A percentile compares a stretch with the other conserved stretches of the same genome.
phyloP scores from a whole-genome alignment of 2,329 filamentous ascomycete species.

The Tolypocladium tundrense region DNA sequence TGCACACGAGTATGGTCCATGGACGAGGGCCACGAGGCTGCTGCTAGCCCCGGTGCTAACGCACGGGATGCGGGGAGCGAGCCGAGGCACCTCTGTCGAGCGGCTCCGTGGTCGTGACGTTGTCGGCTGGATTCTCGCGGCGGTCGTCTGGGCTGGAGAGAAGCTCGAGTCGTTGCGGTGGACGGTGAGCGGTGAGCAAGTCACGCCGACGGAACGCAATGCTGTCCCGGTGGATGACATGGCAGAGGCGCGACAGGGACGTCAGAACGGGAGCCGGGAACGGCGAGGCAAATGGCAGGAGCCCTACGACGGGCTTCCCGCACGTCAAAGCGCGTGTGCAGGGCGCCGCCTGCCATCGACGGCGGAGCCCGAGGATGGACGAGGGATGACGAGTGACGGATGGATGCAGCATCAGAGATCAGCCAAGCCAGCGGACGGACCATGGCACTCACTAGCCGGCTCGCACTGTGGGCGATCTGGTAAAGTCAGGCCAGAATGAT shows the following conservation, averaged over 20 bases:
- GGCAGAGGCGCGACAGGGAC: too few relatives aligned
- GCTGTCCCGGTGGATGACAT: not conserved
- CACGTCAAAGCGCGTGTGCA: not conserved
- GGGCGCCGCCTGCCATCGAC: not conserved
- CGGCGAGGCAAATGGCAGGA: not conserved
- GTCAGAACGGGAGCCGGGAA: not conserved
- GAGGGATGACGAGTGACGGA: not conserved
- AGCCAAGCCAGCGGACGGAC: not conserved
- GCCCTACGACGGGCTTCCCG: not conserved
- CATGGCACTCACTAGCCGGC: not conserved
- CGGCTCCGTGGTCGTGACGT: not conserved
- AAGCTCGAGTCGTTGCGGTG: not conserved
- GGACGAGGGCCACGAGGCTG: not conserved
- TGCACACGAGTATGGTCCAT: not conserved
- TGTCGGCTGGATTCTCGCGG: too few relatives aligned
- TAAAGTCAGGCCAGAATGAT: not conserved
- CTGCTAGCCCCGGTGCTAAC: not conserved
- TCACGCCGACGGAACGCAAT: not conserved
- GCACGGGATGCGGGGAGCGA: not conserved
- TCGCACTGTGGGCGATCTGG: not conserved
- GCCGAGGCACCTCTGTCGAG: not conserved
- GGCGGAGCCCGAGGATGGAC: not conserved
- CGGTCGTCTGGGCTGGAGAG: not conserved
- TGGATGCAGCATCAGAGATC: not conserved
- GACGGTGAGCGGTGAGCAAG: not conserved